Conservation (phyloP, 306 rosid genomes). For the Malus sylvestris region DNA sequence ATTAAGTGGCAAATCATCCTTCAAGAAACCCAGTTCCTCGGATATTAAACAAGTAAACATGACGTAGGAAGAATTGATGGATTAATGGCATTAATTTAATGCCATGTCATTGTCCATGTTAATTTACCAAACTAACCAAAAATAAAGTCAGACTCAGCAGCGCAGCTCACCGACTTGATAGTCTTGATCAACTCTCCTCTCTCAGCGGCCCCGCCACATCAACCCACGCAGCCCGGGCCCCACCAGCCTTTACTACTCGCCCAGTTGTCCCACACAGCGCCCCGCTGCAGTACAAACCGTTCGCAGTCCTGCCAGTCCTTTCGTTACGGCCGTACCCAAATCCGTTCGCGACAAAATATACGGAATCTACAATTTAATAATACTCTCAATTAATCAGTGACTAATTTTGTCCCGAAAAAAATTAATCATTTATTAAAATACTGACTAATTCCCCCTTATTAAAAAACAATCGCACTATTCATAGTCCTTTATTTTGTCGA, state of each 20-base stretch:
- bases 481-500: too few species aligned
- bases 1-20: too few species aligned
- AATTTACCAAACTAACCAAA: too few species aligned
- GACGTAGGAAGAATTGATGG: neutral
- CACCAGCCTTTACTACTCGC: neutral
- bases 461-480: too few species aligned
- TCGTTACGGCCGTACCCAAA: conserved; percentile 12
- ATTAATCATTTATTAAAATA: neutral
- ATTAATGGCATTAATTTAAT: too few species aligned
- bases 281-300: neutral
- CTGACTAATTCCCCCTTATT: neutral
- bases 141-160: too few species aligned
- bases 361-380: neutral
- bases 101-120: too few species aligned
- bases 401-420: too few species aligned
- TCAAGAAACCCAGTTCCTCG: too few species aligned
- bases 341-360: neutral
- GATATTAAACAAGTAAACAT: neutral
- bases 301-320: neutral
- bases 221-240: neutral
- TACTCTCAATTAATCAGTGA: neutral
- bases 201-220: neutral
- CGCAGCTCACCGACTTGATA: too few species aligned
- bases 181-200: neutral
- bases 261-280: neutral